Conservation (phyloP, 345 rosid species). For the Odontarrhena argentea region DNA sequence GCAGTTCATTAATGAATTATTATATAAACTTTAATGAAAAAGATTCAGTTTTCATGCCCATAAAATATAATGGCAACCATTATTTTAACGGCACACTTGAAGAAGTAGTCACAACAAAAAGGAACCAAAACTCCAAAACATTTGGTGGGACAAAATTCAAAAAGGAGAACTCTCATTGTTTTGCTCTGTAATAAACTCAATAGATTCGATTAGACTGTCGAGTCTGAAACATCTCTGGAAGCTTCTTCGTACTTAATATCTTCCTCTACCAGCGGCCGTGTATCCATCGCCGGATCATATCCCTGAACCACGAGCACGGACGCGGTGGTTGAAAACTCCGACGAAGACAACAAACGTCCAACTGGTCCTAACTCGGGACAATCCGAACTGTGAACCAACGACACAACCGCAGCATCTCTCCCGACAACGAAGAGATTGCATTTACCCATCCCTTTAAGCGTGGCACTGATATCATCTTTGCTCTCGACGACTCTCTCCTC, state of each 20-base stretch:
- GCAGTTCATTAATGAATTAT: neutral
- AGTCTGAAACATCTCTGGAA: conserved; percentile 30
- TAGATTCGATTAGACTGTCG: conserved; percentile 26
- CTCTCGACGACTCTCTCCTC: conserved; percentile 45
- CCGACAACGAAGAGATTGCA: conserved; percentile 51
- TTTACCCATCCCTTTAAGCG: conserved; percentile 43
- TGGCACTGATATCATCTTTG: conserved; percentile 39
- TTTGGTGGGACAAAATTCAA: neutral
- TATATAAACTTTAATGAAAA: neutral
- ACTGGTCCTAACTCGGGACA: conserved; percentile 56
- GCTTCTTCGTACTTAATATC: conserved; percentile 23
- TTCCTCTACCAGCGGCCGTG: conserved; percentile 38
- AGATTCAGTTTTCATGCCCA: neutral
- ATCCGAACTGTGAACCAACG: conserved; percentile 41
- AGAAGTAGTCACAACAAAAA: conserved; percentile 1
- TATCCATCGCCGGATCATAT: conserved; percentile 41
- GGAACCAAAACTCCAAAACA: conserved; percentile 14
- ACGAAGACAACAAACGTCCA: conserved; percentile 49
- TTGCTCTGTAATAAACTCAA: conserved; percentile 2
- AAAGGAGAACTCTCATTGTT: neutral
- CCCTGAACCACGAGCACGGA: conserved; percentile 55
- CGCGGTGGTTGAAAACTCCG: conserved; percentile 49
- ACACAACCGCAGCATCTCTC: conserved; percentile 41
- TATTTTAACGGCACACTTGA: neutral
- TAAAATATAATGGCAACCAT: conserved; percentile 29